Conservation (phyloP, 805 yeast species). For the Brettanomyces nanus region DNA sequence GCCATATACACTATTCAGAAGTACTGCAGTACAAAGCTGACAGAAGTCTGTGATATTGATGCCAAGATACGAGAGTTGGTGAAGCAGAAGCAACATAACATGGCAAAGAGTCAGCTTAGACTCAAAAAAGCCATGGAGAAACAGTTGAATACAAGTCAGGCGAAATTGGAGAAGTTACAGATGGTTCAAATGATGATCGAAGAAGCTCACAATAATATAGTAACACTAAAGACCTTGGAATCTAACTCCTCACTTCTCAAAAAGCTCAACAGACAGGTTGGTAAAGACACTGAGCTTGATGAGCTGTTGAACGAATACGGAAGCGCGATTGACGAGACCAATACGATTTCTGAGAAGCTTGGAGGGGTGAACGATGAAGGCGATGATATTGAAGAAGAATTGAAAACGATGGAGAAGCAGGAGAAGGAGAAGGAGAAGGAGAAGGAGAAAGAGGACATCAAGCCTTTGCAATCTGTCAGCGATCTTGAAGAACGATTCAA, state of each 20-base stretch:
- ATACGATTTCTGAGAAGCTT: slow-evolving; percentile 12
- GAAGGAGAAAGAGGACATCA: slow-evolving; percentile 2
- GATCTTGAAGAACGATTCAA: slow-evolving; percentile 7
- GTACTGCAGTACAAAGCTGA: slow-evolving; percentile 11
- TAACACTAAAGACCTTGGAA: slow-evolving; percentile 17
- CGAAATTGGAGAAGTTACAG: slow-evolving; percentile 17
- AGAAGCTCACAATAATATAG: slow-evolving; percentile 19
- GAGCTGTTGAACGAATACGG: slow-evolving; percentile 13
- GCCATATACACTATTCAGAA: slow-evolving; percentile 16
- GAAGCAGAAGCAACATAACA: slow-evolving; percentile 9
- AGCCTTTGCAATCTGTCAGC: not conserved
- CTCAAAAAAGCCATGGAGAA: slow-evolving; percentile 15
- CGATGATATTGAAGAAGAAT: slow-evolving; percentile 20
- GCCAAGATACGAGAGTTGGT: slow-evolving; percentile 9
- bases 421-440: slow-evolving; percentile 1
- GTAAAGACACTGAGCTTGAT: slow-evolving; percentile 12
- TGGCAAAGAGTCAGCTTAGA: slow-evolving; percentile 19
- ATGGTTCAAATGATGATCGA: slow-evolving; percentile 18
- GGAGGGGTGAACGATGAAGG: slow-evolving; percentile 8
- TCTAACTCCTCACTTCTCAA: slow-evolving; percentile 18
- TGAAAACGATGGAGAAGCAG: slow-evolving; percentile 9
- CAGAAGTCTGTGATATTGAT: slow-evolving; percentile 7
- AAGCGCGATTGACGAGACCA: slow-evolving; percentile 13
- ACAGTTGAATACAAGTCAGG: slow-evolving; percentile 14
- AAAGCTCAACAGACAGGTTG: slow-evolving; percentile 16